Percentiles rank a stretch among this genome's conserved stretches.
phyloP scores from a whole-genome alignment of 495 filamentous ascomycete genomes.

The Penicillium coffeae region DNA sequence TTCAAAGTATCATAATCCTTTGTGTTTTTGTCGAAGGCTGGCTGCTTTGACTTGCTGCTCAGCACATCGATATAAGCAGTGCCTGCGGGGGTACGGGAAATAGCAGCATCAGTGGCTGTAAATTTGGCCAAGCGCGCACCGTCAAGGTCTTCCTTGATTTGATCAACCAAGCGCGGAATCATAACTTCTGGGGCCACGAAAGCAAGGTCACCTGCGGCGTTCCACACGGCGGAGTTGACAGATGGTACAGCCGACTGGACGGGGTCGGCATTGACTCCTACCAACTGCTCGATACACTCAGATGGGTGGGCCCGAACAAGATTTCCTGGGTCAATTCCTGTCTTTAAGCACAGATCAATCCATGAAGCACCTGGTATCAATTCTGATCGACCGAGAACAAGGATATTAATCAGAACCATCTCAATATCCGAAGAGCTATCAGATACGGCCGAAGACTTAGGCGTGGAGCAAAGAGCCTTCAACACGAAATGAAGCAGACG shows the following conservation, averaged over 20 bases:
- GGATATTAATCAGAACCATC: constrained; percentile 63
- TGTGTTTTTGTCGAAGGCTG: constrained; percentile 70
- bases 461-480: constrained; percentile 61
- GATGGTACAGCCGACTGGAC: constrained; percentile 37
- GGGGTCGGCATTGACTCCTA: constrained; percentile 36
- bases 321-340: constrained; percentile 75
- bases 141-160: constrained; percentile 68
- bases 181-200: constrained; percentile 87
- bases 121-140: constrained; percentile 60
- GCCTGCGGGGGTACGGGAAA: constrained; percentile 83
- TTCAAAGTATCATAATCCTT: constrained; percentile 95
- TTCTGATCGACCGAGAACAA: constrained; percentile 74
- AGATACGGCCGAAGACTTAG: constrained; percentile 31
- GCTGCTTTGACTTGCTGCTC: constrained; percentile 64
- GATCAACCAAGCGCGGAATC: constrained; percentile 67
- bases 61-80: constrained; percentile 87
- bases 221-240: constrained; percentile 67
- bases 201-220: constrained; percentile 80
- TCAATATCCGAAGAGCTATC: constrained; percentile 46
- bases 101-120: constrained; percentile 82
- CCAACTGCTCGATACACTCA: constrained; percentile 48
- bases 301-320: constrained; percentile 54
- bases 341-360: constrained; percentile 80
- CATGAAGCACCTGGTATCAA: constrained; percentile 74
- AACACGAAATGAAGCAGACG: constrained; percentile 57